Evolutionary conservation across 306 rosid genomes (phyloP), one percentile per base, ranked within the genome.

Genomic region (Vigna trinervia): DNA sequence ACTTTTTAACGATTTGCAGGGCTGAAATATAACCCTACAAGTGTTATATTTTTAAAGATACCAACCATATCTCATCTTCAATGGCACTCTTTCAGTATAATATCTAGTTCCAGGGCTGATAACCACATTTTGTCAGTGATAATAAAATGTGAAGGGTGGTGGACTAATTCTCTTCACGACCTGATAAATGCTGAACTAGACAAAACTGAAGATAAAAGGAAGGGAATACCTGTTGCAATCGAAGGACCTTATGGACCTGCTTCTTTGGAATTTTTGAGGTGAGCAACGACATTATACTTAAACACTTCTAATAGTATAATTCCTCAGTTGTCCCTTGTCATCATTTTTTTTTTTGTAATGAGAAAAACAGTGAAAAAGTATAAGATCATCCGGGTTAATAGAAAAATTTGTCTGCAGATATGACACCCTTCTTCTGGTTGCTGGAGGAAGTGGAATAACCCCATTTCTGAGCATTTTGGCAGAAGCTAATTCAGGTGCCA

Each of bases 171-270:
- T 73, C 91, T 95, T 61, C 81, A 69, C 71, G 79, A 87, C 50
- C 56, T 92, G 87, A 83, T 92, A 73, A 85, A 86, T 38, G 82
- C 84, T 41, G 87, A 86, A 77, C 69, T 82, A 12, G 77, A 86
- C 63, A 86, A 81, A 26, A 85, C 84, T 41, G 48, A 84, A 14
- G 88, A 82, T 66, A 82, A 73, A 74, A 53, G 64, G 71, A 89
- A 82, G 65, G 82, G 84, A 79, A 83, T 92, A 61, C 85, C 92
- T 61, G 78, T 95, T 79, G 95, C 93, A 51, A 84, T 89, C 39
- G 96, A 95, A 86, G 98, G 98, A 73, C 98, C 98, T 68, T 92
- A 95, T 82, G 98, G 91, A 78, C 97, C 97, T 72, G 71, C 90
- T 67, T 87, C 92, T 15, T 59, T 86, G 78, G 87, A 88, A 76